Evolutionary conservation across 2,329 filamentous ascomycete genomes (phyloP), one percentile per base, ranked within the genome.

Genomic region (Penicillium oxalicum): DNA sequence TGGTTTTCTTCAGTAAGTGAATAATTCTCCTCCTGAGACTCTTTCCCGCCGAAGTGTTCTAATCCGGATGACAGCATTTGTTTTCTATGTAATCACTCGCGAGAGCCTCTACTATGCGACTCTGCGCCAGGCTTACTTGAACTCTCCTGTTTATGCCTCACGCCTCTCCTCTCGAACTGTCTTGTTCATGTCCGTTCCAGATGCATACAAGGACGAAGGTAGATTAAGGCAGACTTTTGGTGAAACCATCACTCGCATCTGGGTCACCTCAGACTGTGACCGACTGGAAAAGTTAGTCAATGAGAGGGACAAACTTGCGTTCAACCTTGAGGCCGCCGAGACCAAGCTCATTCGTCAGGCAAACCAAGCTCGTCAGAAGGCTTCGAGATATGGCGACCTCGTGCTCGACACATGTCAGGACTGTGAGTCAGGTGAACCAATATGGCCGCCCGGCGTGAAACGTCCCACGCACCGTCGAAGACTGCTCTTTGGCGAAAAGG

Each of bases 31-130:
- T 24, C 29, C 25, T 5, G 36, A 3, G 25, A 11, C 18, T 28
- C 36, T 28, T 34, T 4, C 8, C 11, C 12, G 35, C 39, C 18
- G 26, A 26, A 1, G 26, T 3, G 29, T 32, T 11, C 47, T 58
- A 44, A 63, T 18, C 50, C 11, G 33, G 2, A 26, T 27, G 13
- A 6, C 26, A 74, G 72, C 83, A 35, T 95, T 95, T 64, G 78
- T 97, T 49, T 83, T 96, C 63, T 91, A 89, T 67, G 84, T 88
- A 57, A 81, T 97, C 50, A 84, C 88, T 40, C 82, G 91, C 44
- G 91, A 97, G 68, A 86, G 84, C 62, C 85, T 97, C 59, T 95
- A 86, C 76, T 95, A 89, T 69, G 84, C 95, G 69, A 94, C 93
- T 60, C 72, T 96, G 25, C 86, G 91, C 50, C 91, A 96, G 71